A percentile compares a stretch with the other conserved stretches of the same genome.
Evolutionary conservation across 139 green algal genomes (phyloP).

Genomic region (Pleodorina starrii): DNA sequence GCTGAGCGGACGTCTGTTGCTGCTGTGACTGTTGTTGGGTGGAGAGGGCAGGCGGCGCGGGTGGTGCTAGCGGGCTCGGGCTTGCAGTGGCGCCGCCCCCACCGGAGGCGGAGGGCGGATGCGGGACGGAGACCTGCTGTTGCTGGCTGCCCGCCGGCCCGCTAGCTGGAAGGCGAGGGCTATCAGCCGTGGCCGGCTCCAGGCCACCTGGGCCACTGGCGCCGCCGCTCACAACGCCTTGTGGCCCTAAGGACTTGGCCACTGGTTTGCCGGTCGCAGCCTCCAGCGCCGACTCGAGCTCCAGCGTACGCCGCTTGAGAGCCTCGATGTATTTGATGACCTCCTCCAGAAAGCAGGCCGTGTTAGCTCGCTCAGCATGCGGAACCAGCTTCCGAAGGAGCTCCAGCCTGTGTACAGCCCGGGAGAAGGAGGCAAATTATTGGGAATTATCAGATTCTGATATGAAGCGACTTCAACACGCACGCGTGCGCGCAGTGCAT

Average conservation of each 20-base stretch:
- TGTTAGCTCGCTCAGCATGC: constrained; percentile 89
- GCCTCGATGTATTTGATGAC: constrained; percentile 82
- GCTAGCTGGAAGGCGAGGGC: constrained; percentile 2
- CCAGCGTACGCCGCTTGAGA: constrained; percentile 61
- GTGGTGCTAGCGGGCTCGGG: neutral
- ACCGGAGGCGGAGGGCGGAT: neutral
- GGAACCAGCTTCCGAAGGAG: constrained; percentile 82
- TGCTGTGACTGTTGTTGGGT: constrained; percentile 35
- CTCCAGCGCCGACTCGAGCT: constrained; percentile 55
- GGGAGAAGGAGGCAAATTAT: no score
- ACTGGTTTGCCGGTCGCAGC: neutral
- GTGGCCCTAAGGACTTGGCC: neutral
- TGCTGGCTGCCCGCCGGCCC: neutral
- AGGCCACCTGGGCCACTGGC: neutral
- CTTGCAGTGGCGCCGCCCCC: neutral
- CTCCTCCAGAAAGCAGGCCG: constrained; percentile 86
- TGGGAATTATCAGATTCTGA: no score
- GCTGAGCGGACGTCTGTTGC: constrained; percentile 41
- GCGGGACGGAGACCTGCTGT: neutral
- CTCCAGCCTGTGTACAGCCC: constrained; percentile 69
- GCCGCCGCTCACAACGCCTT: neutral
- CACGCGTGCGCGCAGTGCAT: no score
- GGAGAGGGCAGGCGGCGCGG: neutral
- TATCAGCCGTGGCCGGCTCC: neutral
- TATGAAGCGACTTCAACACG: no score